Percentiles rank a stretch among this genome's conserved stretches.
Conservation (phyloP, 148 eudicot species). For the Limonium bicolor region DNA sequence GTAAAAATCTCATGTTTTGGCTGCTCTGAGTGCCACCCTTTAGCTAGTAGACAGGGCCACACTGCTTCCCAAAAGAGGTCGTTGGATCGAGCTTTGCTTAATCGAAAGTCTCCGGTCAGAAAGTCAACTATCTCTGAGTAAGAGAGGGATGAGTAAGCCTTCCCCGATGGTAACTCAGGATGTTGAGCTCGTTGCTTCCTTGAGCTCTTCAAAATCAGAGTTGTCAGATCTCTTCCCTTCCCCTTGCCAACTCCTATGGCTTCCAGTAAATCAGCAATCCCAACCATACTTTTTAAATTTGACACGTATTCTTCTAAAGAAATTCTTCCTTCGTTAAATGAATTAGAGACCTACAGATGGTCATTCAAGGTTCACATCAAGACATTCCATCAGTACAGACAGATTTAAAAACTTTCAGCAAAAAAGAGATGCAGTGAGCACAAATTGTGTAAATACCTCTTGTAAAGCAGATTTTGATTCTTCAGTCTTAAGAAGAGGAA, state of each 20-base stretch:
- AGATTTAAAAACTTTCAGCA: not conserved
- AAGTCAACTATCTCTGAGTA: slow-evolving; percentile 7
- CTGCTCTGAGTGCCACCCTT: slow-evolving; percentile 28
- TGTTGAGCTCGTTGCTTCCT: not conserved
- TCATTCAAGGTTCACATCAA: not conserved
- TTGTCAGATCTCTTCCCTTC: slow-evolving; percentile 7
- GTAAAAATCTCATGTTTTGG: slow-evolving; percentile 7
- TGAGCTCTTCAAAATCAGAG: not conserved
- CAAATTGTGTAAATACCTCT: slow-evolving; percentile 12
- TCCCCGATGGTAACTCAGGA: slow-evolving; percentile 8
- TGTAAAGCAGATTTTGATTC: slow-evolving; percentile 12
- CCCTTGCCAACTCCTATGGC: slow-evolving; percentile 14
- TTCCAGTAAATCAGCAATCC: slow-evolving; percentile 8
- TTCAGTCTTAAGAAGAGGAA: slow-evolving; percentile 15
- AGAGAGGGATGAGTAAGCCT: slow-evolving; percentile 8
- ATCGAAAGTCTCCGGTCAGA: slow-evolving; percentile 8
- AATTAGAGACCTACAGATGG: slow-evolving; percentile 8
- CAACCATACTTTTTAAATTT: slow-evolving; percentile 8
- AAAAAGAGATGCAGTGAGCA: not conserved
- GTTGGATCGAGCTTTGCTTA: slow-evolving; percentile 17
- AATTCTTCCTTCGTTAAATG: slow-evolving; percentile 10
- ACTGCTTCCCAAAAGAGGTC: slow-evolving; percentile 29
- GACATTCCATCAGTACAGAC: not conserved
- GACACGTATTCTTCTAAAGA: slow-evolving; percentile 15
- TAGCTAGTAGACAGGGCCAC: slow-evolving; percentile 30